A percentile compares a stretch with the other conserved stretches of the same genome.
phyloP scores from a whole-genome alignment of 75 land plant species.

The Picea sitchensis region DNA sequence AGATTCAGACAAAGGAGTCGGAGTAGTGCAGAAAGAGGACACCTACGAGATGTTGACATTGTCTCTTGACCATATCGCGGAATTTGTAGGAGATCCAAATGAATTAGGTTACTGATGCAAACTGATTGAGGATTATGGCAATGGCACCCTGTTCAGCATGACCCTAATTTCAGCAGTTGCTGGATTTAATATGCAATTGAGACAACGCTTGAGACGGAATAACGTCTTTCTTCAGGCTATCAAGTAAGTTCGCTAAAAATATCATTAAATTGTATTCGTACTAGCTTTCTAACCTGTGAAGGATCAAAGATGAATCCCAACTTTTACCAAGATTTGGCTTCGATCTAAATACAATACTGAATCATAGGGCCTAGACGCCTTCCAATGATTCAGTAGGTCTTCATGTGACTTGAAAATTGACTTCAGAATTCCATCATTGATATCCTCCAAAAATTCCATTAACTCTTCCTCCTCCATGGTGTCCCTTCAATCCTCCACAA shows the following conservation, averaged over 20 bases:
- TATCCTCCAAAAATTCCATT: too few species aligned
- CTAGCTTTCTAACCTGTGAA: neutral
- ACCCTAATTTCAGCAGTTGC: neutral
- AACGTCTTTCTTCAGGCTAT: neutral
- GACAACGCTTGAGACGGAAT: neutral
- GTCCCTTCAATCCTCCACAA: too few species aligned
- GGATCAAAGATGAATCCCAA: neutral
- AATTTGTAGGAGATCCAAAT: slow-evolving; percentile 69
- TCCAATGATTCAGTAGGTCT: too few species aligned
- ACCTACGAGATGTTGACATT: slow-evolving; percentile 52
- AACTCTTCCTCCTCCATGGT: too few species aligned
- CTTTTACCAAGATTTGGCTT: neutral
- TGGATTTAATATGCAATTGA: neutral
- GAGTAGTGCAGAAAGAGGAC: slow-evolving; percentile 75
- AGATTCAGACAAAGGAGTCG: slow-evolving; percentile 51
- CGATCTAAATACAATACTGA: neutral
- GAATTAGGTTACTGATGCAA: slow-evolving; percentile 42
- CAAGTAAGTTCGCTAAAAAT: neutral
- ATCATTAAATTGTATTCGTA: neutral
- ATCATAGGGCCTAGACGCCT: neutral
- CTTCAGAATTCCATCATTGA: too few species aligned
- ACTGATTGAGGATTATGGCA: too few species aligned
- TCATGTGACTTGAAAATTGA: too few species aligned
- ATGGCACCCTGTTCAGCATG: neutral
- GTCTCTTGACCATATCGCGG: slow-evolving; percentile 73